phyloP scores from a whole-genome alignment of 176 grass and related monocot genomes.

The Carex littledalei region DNA sequence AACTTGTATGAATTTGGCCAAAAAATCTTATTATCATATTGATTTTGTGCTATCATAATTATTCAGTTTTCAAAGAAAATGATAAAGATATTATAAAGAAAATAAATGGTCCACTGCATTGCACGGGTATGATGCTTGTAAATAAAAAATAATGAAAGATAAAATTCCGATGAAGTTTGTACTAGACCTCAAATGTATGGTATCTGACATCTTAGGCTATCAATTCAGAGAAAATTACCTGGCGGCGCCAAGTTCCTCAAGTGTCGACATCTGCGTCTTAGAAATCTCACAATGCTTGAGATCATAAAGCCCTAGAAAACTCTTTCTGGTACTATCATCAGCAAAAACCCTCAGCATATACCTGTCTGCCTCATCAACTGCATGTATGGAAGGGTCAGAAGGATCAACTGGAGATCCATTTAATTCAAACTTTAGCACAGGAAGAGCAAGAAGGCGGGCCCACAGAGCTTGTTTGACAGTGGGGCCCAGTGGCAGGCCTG shows the following conservation, averaged over 20 bases:
- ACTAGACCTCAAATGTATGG: background rate
- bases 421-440: slow-evolving; percentile 44
- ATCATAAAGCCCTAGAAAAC: slow-evolving; percentile 83
- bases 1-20: background rate
- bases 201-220: background rate
- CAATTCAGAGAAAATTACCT: slow-evolving; percentile 43
- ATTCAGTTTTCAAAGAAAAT: background rate
- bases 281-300: slow-evolving; percentile 59
- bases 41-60: background rate
- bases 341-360: slow-evolving; percentile 43
- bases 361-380: slow-evolving; percentile 54
- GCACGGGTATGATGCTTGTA: background rate
- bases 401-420: slow-evolving; percentile 36
- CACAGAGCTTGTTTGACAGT: slow-evolving; percentile 53
- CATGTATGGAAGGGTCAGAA: slow-evolving; percentile 39
- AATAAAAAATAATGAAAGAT: background rate
- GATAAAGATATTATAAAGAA: background rate
- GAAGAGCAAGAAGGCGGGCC: slow-evolving; percentile 53
- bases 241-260: slow-evolving; percentile 63
- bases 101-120: background rate
- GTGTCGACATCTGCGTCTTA: slow-evolving; percentile 37
- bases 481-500: slow-evolving; percentile 32
- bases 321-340: slow-evolving; percentile 54
- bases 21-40: background rate
- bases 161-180: background rate